Evolutionary conservation across 1,284 basidiomycete genomes (phyloP), one percentile per base, ranked within the genome.

Genomic region (Kalmanozyma brasiliensis): DNA sequence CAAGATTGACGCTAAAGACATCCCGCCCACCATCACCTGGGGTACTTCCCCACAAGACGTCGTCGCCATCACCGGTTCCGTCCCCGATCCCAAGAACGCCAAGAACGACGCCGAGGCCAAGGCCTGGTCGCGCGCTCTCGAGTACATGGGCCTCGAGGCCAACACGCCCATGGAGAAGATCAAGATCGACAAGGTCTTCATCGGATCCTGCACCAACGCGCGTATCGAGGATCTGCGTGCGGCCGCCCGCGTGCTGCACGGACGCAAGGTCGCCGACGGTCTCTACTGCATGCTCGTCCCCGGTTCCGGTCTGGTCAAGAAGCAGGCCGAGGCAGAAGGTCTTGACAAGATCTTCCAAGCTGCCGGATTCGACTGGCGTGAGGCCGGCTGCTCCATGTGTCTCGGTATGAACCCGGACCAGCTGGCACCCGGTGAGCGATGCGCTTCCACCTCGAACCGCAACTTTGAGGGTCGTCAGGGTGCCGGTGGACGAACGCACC

Each of bases 361-460:
- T 13, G 78, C 79, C 19, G 79, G 79, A 20, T 81, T 81, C 44
- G 79, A 81, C 64, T 81, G 79, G 79, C 61, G 79, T 32, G 79
- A 81, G 47, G 79, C 79, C 17, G 79, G 79, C 22, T 81, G 79
- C 66, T 78, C 75, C 51, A 81, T 81, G 79, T 81, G 79, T 58
- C 72, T 81, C 11, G 79, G 78, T 26, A 81, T 81, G 79, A 81
- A 81, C 60, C 79, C 79, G 8, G 79, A 81, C 55, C 78, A 80
- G 68, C 75, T 81, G 4, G 55, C 71, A 34, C 79, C 79, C 8
- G 78, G 78, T 32, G 78, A 81, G 58, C 61, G 79, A n/a, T 81
- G 79, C 47, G 79, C 79, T 22, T 81, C 79, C 23, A 81, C 79
- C n/a, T 79, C 77, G 48, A 81, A 81, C 74, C 73, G 79, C 30